Evolutionary conservation across 129 eudicot species (phyloP).

Genomic region (Centrapalus pauciflorus): DNA sequence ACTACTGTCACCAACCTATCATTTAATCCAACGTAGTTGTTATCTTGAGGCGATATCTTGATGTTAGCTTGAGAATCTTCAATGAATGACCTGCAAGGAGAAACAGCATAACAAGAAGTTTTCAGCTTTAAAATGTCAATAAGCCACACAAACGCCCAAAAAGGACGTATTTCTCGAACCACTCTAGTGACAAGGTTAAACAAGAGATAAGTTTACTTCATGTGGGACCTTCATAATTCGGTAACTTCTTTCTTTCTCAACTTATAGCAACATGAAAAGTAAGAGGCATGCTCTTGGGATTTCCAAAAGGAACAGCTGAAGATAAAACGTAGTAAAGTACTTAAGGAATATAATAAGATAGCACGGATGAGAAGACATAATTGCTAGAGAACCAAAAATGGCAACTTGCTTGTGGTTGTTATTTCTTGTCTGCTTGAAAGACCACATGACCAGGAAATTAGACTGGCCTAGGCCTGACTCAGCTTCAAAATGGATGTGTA

Average conservation of each 20-base stretch:
- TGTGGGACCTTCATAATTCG: neutral
- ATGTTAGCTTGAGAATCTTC: slow-evolving; percentile 88
- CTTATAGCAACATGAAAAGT: neutral
- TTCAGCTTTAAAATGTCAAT: neutral
- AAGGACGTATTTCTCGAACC: neutral
- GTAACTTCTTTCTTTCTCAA: neutral
- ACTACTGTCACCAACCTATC: slow-evolving; percentile 80
- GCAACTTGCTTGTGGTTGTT: neutral
- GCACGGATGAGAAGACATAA: neutral
- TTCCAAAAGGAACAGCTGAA: slow-evolving; percentile 1
- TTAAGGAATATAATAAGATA: neutral
- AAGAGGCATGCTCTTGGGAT: neutral
- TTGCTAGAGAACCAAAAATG: neutral
- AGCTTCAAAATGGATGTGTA: neutral
- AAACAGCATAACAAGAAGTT: neutral
- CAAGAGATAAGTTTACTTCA: neutral
- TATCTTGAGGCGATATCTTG: slow-evolving; percentile 83
- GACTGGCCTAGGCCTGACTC: neutral
- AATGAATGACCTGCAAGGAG: slow-evolving; percentile 66
- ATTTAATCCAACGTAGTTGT: slow-evolving; percentile 63
- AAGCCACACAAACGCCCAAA: neutral
- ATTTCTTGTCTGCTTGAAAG: neutral
- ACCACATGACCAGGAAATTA: neutral
- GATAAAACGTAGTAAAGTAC: neutral
- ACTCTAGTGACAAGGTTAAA: slow-evolving; percentile 2